Evolutionary conservation across 345 rosid genomes (phyloP).

Genomic region (Acer yangbiense): DNA sequence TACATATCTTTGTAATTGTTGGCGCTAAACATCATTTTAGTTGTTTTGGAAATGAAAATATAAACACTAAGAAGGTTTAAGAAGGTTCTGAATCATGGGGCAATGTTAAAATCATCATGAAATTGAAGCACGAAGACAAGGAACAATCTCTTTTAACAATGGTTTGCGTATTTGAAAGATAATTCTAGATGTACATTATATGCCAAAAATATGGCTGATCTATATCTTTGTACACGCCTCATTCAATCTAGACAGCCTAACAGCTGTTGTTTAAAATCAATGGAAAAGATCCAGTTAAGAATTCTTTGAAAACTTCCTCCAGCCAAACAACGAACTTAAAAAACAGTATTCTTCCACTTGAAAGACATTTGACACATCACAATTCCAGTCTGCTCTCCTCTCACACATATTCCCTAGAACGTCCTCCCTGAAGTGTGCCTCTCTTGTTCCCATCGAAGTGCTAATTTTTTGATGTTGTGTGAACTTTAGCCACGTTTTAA

Average conservation of each 20-base stretch:
- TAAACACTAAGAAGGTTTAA: background rate
- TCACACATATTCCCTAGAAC: background rate
- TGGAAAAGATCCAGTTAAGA: background rate
- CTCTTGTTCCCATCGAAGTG: background rate
- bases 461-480: slow-evolving; percentile 8
- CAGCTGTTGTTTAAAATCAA: background rate
- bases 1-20: background rate
- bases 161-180: background rate
- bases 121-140: background rate
- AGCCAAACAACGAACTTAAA: background rate
- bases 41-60: background rate
- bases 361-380: background rate
- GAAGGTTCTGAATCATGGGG: background rate
- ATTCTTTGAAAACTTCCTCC: background rate
- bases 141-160: background rate
- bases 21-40: background rate
- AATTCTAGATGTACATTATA: background rate
- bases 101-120: background rate
- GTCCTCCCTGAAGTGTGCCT: background rate
- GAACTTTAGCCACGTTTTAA: slow-evolving; percentile 9
- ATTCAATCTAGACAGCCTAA: background rate
- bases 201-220: background rate
- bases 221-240: background rate
- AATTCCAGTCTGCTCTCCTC: background rate
- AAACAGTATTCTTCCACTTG: background rate